Base-by-base conservation (phyloP, 768 basidiomycete species). In the Tylopilus plumbeoviolaceoides region DNA sequence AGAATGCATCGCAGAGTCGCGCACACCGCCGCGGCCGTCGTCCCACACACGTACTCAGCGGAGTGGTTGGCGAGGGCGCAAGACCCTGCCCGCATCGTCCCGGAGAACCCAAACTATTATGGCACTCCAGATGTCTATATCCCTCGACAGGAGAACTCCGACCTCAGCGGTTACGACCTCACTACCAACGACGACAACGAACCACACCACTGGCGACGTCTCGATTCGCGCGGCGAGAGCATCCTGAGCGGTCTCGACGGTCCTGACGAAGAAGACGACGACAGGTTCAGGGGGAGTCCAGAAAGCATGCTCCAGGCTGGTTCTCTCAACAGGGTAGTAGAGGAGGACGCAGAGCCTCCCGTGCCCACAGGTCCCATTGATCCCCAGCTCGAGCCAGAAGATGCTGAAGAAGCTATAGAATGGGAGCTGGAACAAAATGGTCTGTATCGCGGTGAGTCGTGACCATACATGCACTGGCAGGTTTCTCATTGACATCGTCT, bases 341-440 rank as follows among this genome's bases (percentile, higher is more conserved):
- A 78, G 51, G 72, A 75, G 8, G 61, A 61, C 39, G 23, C 59
- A 4, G 60, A 62, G 40, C 56, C 48, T 11, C 35, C 33, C 38
- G 38, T 40, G 18, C 43, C 45, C 6, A 30, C 28, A 21, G 50
- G 61, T 12, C 59, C 60, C 14, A 55, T 48, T 23, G 56, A 54
- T 5, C 57, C 49, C 17, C 56, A 58, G 10, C 61, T 54, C 17
- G 63, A 62, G 18, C 60, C 69, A 42, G 66, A 64, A 7, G 72
- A 73, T 17, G 74, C 72, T 10, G 70, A 72, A n/a, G 75, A 73
- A 0, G 77, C 74, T 12, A 72, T 75, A 18, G 73, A 78, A 47
- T 75, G 70, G 74, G 71, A 72, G 51, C 56, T 82, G 51, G 77
- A 75, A 55, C 71, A 76, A 57, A 70, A 74, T 45, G 82, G 80